Conservation (phyloP, 2,329 filamentous ascomycete genomes). For the Nemania sp. region DNA sequence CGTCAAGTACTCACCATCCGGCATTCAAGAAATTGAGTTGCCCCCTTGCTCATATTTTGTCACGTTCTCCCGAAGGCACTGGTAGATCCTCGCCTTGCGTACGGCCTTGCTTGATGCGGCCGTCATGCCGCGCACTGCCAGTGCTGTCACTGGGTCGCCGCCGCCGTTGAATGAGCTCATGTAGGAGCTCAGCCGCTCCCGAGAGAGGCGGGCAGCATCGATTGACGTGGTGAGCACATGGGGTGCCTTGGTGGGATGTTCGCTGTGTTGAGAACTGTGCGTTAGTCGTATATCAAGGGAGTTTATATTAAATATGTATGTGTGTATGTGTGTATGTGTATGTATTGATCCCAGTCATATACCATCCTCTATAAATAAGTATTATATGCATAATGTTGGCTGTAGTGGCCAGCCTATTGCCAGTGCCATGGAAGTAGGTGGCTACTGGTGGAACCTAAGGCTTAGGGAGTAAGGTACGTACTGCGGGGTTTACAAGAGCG, state of each 20-base stretch:
- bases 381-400: too few species aligned
- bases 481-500: too few species aligned
- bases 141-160: conserved; percentile 25
- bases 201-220: neutral
- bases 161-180: conserved; percentile 12
- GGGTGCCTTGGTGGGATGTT: neutral
- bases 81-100: neutral
- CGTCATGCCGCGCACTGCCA: conserved; percentile 6
- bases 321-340: neutral
- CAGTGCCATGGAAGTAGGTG: too few species aligned
- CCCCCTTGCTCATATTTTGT: neutral
- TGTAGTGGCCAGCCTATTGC: too few species aligned
- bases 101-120: neutral
- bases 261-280: neutral
- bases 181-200: conserved; percentile 13
- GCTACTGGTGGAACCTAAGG: too few species aligned
- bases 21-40: neutral
- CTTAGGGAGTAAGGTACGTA: too few species aligned
- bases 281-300: neutral
- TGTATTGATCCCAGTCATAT: too few species aligned
- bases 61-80: neutral
- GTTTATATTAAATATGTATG: neutral
- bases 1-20: neutral
- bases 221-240: neutral
- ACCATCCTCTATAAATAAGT: too few species aligned